Conservation (phyloP, 257 asterid genomes). For the Lycium ferocissimum region DNA sequence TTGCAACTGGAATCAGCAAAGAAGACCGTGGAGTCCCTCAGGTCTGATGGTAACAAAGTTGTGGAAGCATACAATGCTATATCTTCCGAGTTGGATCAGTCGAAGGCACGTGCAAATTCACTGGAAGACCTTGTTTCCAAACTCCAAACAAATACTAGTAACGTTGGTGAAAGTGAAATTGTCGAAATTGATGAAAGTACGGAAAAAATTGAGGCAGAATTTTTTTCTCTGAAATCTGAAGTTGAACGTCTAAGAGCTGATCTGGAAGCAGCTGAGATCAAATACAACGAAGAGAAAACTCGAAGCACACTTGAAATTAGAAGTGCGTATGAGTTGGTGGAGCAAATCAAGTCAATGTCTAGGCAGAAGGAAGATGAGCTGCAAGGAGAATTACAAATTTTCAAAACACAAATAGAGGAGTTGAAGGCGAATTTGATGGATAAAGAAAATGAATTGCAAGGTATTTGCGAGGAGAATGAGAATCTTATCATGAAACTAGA, state of each 20-base stretch:
- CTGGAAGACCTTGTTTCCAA: slow-evolving; percentile 68
- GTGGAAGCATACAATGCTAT: slow-evolving; percentile 53
- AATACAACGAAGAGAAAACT: slow-evolving; percentile 61
- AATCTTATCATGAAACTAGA: slow-evolving; percentile 52
- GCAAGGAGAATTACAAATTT: slow-evolving; percentile 49
- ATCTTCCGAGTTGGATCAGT: slow-evolving; percentile 66
- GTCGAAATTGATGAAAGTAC: slow-evolving; percentile 29
- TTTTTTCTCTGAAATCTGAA: slow-evolving; percentile 58
- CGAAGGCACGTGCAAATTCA: slow-evolving; percentile 62
- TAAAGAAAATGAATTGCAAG: slow-evolving; percentile 87
- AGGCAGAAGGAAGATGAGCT: slow-evolving; percentile 61
- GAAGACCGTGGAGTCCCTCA: slow-evolving; percentile 58
- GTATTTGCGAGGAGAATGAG: slow-evolving; percentile 86
- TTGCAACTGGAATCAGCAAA: slow-evolving; percentile 73
- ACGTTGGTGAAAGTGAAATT: slow-evolving; percentile 21
- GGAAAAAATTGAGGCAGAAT: slow-evolving; percentile 47
- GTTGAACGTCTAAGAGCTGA: slow-evolving; percentile 58
- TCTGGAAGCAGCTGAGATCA: slow-evolving; percentile 69
- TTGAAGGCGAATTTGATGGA: slow-evolving; percentile 86
- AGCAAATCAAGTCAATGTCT: slow-evolving; percentile 57
- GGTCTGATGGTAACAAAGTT: slow-evolving; percentile 62
- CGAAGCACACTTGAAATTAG: slow-evolving; percentile 48
- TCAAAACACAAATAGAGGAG: slow-evolving; percentile 67
- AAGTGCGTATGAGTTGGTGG: slow-evolving; percentile 60
- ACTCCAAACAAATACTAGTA: slow-evolving; percentile 50